A percentile compares a stretch with the other conserved stretches of the same genome.
phyloP scores from a whole-genome alignment of 768 basidiomycete species.

The Pisolithus sp. region DNA sequence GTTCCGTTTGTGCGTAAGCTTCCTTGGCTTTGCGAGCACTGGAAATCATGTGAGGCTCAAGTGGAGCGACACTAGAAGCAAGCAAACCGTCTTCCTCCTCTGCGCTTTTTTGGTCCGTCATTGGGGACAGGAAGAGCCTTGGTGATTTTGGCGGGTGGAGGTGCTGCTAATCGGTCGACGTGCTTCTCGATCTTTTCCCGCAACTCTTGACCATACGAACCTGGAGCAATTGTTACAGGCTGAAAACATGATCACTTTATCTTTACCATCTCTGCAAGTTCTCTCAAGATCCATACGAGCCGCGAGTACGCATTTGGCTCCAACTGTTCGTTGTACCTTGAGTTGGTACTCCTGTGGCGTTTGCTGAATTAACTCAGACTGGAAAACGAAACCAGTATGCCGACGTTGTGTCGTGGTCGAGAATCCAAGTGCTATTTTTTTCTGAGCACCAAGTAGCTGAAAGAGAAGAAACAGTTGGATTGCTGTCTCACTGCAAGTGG shows the following conservation, averaged over 20 bases:
- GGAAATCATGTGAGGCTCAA: conserved; percentile 1
- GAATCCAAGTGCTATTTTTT: conserved; percentile 88
- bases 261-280: conserved; percentile 67
- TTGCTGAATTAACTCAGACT: conserved; percentile 79
- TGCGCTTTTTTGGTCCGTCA: conserved; percentile 91
- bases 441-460: conserved; percentile 90
- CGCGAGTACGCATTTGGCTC: conserved; percentile 85
- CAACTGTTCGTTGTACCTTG: conserved; percentile 89
- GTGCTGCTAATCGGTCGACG: conserved; percentile 86
- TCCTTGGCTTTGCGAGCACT: conserved; percentile 99
- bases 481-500: neutral
- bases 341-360: conserved; percentile 87
- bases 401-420: conserved; percentile 81
- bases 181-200: conserved; percentile 90
- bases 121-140: conserved; percentile 93
- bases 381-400: conserved; percentile 96
- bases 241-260: neutral
- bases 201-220: conserved; percentile 73
- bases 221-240: conserved; percentile 27
- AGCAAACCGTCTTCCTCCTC: conserved; percentile 86
- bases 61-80: neutral
- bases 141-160: conserved; percentile 86
- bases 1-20: conserved; percentile 92
- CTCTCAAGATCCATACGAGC: conserved; percentile 94
- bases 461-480: neutral